Evolutionary conservation across 352 stramenopile genomes (phyloP).

Genomic region (Phytopythium vexans): DNA sequence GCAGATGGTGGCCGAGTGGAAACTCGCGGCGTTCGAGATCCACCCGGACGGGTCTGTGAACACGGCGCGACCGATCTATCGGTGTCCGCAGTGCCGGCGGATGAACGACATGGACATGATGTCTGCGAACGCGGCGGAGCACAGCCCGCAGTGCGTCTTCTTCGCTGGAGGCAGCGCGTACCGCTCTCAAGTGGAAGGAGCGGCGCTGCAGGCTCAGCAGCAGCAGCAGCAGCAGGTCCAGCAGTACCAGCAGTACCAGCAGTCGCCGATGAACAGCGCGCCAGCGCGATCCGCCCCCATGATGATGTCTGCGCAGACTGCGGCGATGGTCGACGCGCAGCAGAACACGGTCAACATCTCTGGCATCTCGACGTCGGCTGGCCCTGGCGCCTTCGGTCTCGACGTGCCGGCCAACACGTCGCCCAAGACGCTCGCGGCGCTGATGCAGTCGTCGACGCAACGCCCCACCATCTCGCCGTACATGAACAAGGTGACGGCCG

Average conservation of each 20-base stretch:
- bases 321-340: conserved; percentile 20
- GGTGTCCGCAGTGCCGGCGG: conserved; percentile 61
- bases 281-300: conserved; percentile 1
- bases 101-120: conserved; percentile 75
- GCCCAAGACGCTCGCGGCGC: conserved; percentile 30
- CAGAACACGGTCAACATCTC: conserved; percentile 38
- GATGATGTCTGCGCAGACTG: conserved; percentile 17
- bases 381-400: conserved; percentile 2
- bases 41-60: conserved; percentile 66
- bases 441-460: conserved; percentile 30
- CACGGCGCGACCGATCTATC: conserved; percentile 69
- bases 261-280: conserved; percentile 13
- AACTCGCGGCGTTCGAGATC: conserved; percentile 78
- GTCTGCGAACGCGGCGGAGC: conserved; percentile 47
- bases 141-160: conserved; percentile 59
- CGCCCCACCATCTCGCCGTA: conserved; percentile 66
- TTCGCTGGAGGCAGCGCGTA: conserved; percentile 21
- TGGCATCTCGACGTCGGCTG: conserved; percentile 14
- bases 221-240: conserved; percentile 34
- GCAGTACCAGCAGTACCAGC: conserved; percentile 36
- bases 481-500: conserved; percentile 64
- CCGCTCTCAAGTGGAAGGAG: conserved; percentile 49
- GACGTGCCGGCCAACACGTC: conserved; percentile 24
- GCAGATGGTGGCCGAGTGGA: conserved; percentile 53
- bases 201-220: conserved; percentile 26